Conservation (phyloP, 305 asterid species). For the Rubia balearica region DNA sequence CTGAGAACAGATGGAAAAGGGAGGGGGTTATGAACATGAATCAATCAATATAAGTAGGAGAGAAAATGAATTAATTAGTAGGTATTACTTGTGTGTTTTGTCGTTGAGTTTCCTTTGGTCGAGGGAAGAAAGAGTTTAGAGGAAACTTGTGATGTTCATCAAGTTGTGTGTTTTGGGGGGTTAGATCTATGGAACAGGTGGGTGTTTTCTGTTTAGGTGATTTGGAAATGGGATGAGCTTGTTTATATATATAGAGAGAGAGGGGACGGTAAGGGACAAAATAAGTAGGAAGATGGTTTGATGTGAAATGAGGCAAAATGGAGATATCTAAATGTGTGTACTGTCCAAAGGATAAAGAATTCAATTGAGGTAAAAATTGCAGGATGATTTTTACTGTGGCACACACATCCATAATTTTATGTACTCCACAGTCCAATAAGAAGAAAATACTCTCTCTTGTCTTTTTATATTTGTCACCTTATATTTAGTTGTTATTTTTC, state of each 20-base stretch:
- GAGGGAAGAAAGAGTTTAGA: not conserved
- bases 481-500: too few relatives aligned
- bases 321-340: constrained; percentile 25
- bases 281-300: constrained; percentile 22
- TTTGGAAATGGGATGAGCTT: not conserved
- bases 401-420: not conserved
- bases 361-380: not conserved
- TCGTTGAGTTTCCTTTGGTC: not conserved
- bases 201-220: constrained; percentile 12
- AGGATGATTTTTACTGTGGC: not conserved
- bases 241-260: constrained; percentile 11
- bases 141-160: constrained; percentile 59
- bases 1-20: not conserved
- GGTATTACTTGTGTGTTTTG: not conserved
- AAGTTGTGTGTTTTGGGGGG: constrained; percentile 19
- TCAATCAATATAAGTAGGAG: not conserved
- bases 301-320: constrained; percentile 32
- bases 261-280: constrained; percentile 14
- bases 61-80: not conserved
- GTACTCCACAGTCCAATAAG: too few relatives aligned
- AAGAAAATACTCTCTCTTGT: too few relatives aligned
- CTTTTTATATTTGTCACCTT: too few relatives aligned
- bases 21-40: not conserved
- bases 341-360: constrained; percentile 19
- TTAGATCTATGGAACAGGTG: constrained; percentile 23